Base-by-base conservation (phyloP, 768 basidiomycete species). In the Boletus subparvulus region DNA sequence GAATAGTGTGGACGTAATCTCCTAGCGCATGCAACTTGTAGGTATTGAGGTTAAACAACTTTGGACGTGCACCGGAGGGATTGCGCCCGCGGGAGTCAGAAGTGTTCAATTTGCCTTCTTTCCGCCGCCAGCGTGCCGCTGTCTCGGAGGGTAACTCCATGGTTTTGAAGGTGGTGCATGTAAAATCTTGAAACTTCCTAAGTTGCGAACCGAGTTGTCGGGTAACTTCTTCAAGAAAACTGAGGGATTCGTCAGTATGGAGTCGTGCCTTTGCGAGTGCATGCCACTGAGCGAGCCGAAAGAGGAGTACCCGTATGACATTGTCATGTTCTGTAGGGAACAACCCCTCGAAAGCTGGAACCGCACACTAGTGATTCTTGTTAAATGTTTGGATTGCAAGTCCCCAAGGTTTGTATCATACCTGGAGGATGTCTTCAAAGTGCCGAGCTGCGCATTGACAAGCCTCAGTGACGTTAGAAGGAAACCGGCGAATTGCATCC, bases 291-390 rank as follows among this genome's bases (percentile, higher is more conserved):
- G 51, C 52, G 0, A 59, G 51, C 3, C 28, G 39, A 35, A 59
- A 62, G 1, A 75, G 50, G 52, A 4, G 59, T 42, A 3, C 26
- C 4, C 57, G 30, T 2, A 74, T 42, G 1, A 59, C 47, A 0
- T 40, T 13, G 16, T 75, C 59, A 36, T 74, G 62, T 2, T 43
- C 52, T 8, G 60, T 49, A 3, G 65, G 65, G 8, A 78, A 64
- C 0, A 80, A 67, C 8, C 71, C 75, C 8, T 78, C 74, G 45
- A 78, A 76, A 3, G 61, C 73, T 0, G 77, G 76, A 1, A 77
- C 59, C 0, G 71, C 63, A 50, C 73, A 74, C 46, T 47, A 10
- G 33, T 35, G 4, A 26, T 26, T 26, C 26, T 26, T 26, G 26
- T 26, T 26, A 26, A 2, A 26, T 26, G 26, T 26, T 26, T 26